These are phyloP conservation scores for Entomortierella parvispora DNA, from an alignment of 192 early-diverging fungal genomes.

Conservation along the genomic window DNA sequence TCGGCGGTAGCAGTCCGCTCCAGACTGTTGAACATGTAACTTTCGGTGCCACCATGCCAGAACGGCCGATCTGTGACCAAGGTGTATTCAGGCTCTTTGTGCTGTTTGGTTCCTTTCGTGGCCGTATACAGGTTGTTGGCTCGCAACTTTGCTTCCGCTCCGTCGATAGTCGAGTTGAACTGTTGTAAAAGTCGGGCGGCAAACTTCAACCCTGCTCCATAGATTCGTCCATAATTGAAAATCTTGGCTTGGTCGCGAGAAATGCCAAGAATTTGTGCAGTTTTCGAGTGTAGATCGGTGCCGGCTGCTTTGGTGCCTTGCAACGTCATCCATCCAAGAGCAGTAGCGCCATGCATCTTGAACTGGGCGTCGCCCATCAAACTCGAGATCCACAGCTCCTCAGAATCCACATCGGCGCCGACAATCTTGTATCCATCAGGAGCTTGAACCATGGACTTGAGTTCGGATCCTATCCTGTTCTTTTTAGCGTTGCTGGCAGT, in stretches of 20 bases:
- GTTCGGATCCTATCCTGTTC: slow-evolving; percentile 92
- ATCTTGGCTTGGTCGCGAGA: slow-evolving; percentile 90
- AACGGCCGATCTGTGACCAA: slow-evolving; percentile 55
- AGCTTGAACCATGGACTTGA: slow-evolving; percentile 88
- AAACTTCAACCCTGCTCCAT: slow-evolving; percentile 91
- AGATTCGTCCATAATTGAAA: slow-evolving; percentile 97
- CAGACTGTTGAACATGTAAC: slow-evolving; percentile 93
- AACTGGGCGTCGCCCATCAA: slow-evolving; percentile 95
- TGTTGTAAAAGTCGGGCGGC: slow-evolving; percentile 83
- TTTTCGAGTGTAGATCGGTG: slow-evolving; percentile 95
- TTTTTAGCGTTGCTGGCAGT: slow-evolving; percentile 93
- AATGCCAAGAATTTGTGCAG: slow-evolving; percentile 89
- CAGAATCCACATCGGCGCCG: slow-evolving; percentile 96
- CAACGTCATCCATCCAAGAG: slow-evolving; percentile 97
- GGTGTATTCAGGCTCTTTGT: slow-evolving; percentile 25
- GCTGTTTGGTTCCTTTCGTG: slow-evolving; percentile 83
- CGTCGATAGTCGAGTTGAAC: slow-evolving; percentile 76
- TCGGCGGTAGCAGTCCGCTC: slow-evolving; percentile 81
- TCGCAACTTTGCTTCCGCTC: slow-evolving; percentile 68
- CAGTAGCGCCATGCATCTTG: slow-evolving; percentile 89
- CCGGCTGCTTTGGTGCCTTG: slow-evolving; percentile 90
- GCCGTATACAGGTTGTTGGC: slow-evolving; percentile 77
- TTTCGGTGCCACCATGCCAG: slow-evolving; percentile 93
- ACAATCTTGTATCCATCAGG: slow-evolving; percentile 88
- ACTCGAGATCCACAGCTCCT: slow-evolving; percentile 97